phyloP scores from a whole-genome alignment of 2,329 filamentous ascomycete species.

The Ophioceras dolichostomum region DNA sequence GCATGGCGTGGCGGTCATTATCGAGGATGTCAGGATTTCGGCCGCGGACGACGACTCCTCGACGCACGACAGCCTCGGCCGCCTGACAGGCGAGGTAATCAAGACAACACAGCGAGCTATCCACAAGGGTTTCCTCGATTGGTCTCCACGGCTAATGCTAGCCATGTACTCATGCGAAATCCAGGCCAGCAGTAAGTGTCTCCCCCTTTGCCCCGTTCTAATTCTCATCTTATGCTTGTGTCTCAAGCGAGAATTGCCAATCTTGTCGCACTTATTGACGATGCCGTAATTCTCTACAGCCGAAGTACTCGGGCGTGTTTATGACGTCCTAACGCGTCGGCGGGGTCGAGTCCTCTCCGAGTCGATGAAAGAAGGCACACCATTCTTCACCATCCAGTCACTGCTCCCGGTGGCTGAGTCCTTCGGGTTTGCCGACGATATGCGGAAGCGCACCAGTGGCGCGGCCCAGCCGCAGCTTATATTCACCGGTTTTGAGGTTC shows the following conservation, averaged over 20 bases:
- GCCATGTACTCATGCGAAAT: slow-evolving; percentile 99
- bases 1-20: slow-evolving; percentile 81
- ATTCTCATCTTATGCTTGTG: too few relatives aligned
- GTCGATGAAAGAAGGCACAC: slow-evolving; percentile 85
- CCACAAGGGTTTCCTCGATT: slow-evolving; percentile 78
- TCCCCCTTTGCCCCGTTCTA: too few relatives aligned
- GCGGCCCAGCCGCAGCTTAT: slow-evolving; percentile 86
- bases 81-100: slow-evolving; percentile 87
- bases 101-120: slow-evolving; percentile 79
- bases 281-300: slow-evolving; percentile 33
- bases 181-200: slow-evolving; percentile 66
- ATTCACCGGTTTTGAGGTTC: slow-evolving; percentile 82
- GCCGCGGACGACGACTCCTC: slow-evolving; percentile 34
- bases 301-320: slow-evolving; percentile 89
- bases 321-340: slow-evolving; percentile 92
- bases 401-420: slow-evolving; percentile 85
- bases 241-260: too few relatives aligned
- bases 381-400: slow-evolving; percentile 89
- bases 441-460: slow-evolving; percentile 84
- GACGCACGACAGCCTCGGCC: slow-evolving; percentile 56
- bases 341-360: slow-evolving; percentile 83
- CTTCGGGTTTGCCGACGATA: slow-evolving; percentile 94
- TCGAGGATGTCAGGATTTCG: slow-evolving; percentile 64
- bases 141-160: slow-evolving; percentile 87
- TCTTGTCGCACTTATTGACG: too few relatives aligned